Base-by-base conservation (phyloP, 768 basidiomycete genomes). In the Phaeotremella fagi region DNA sequence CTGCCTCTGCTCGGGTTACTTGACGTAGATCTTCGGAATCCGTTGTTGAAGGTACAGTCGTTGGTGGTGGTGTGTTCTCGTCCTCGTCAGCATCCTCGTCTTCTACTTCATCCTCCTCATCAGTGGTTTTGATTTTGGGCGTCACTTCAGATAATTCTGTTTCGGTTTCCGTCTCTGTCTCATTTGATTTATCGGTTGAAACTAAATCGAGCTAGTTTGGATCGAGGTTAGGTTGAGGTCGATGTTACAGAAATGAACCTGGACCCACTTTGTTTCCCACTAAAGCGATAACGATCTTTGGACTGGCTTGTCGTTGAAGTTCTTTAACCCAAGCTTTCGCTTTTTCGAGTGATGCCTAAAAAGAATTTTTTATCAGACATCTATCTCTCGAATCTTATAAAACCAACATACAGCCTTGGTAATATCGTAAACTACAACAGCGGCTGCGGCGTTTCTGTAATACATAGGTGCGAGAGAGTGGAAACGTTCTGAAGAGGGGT, bases 251-350 rank as follows among this genome's bases (percentile, higher is more conserved):
- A 22, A 11, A 18, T 41, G 11, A 9, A 35, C n/a, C 33, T 9
- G n/a, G 7, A 78, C 97, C 86, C 58, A 97, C 82, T 77, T 99
- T 98, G 82, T 99, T 99, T 26, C 95, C 95, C 11, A 90, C 90
- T 47, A 99, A 84, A 4, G 94, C 92, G 66, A 99, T 97, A 72
- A 99, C 92, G 70, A 98, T 98, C 74, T 98, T 98, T 29, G 94
- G 92, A 73, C 97, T 95, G 22, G 95, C 95, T 72, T 99, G 95
- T 61, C 95, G 84, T 74, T 99, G 95, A 22, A 99, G 81, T 76
- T 99, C 95, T 78, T 95, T 97, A 54, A 99, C 91, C 95, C 95
- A 99, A 26, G 92, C 90, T 79, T 98, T 97, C 50, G 95, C 95
- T 75, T 98, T 98, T 75, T 98, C 94, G 54, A 99, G 80, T 68